Evolutionary conservation across 345 rosid species (phyloP).

Genomic region (Gynandropsis gynandra): DNA sequence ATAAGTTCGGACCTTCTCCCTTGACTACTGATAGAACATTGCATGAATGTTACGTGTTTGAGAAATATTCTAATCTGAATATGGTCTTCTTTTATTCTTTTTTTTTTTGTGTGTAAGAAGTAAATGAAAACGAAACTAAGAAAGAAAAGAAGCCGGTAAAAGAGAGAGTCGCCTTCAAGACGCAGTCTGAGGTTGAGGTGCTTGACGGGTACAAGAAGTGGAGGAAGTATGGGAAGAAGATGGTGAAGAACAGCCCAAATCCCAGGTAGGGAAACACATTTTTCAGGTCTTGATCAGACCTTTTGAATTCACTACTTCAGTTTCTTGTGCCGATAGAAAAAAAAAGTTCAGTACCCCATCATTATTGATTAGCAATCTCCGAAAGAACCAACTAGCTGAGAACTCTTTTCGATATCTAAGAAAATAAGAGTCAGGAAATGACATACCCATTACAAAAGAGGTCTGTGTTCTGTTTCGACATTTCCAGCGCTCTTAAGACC

Average conservation of each 20-base stretch:
- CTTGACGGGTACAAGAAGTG: conserved; percentile 83
- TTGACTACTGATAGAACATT: too few relatives aligned
- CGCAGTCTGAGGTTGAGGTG: conserved; percentile 69
- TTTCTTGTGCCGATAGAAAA: neutral
- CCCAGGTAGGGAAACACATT: conserved; percentile 53
- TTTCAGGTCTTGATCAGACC: neutral
- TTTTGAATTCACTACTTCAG: neutral
- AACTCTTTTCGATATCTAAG: neutral
- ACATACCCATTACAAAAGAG: conserved; percentile 6
- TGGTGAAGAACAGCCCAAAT: conserved; percentile 86
- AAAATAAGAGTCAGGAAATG: conserved; percentile 4
- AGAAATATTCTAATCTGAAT: neutral
- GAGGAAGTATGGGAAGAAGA: conserved; percentile 98
- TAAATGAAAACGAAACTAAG: conserved; percentile 19
- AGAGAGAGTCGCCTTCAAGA: conserved; percentile 72
- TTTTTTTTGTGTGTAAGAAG: conserved; percentile 3
- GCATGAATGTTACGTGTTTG: too few relatives aligned
- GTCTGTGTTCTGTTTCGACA: neutral
- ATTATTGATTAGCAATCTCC: neutral
- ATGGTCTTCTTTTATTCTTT: neutral
- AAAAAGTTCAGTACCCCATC: neutral
- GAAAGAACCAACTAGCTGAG: neutral
- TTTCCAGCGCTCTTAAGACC: neutral
- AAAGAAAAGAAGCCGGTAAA: conserved; percentile 37
- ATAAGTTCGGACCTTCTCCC: neutral